These are phyloP conservation scores for Fraxinus paxiana DNA, from an alignment of 305 asterid genomes.

Conservation along the genomic window DNA sequence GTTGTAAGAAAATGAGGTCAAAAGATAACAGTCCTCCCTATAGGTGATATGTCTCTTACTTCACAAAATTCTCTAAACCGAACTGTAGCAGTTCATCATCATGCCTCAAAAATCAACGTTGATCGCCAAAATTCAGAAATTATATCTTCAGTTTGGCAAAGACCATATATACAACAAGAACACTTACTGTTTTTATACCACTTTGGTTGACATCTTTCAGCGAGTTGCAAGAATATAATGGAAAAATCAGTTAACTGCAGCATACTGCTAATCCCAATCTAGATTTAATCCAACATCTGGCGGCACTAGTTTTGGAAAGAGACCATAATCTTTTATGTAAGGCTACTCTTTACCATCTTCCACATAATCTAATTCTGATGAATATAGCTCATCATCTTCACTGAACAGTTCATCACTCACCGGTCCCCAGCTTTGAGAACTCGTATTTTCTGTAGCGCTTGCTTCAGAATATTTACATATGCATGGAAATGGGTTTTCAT, in stretches of 20 bases:
- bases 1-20: neutral
- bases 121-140: conserved; percentile 12
- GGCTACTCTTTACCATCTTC: conserved; percentile 27
- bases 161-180: conserved; percentile 28
- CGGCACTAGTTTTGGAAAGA: conserved; percentile 16
- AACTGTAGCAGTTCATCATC: conserved; percentile 2
- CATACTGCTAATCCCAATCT: conserved; percentile 24
- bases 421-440: neutral
- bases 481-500: conserved; percentile 67
- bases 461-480: conserved; percentile 44
- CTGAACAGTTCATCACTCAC: neutral
- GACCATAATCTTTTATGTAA: conserved; percentile 21
- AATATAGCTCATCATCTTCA: conserved; percentile 7
- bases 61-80: conserved; percentile 12
- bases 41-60: neutral
- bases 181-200: neutral
- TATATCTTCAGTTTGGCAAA: conserved; percentile 16
- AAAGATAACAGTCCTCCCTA: neutral
- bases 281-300: conserved; percentile 29
- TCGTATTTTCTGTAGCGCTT: neutral
- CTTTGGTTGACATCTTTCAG: neutral
- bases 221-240: neutral
- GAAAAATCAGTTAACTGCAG: neutral
- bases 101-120: conserved; percentile 19
- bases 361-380: conserved; percentile 24